These are phyloP conservation scores for Heliocybe sulcata DNA, from an alignment of 1,284 basidiomycete genomes.

Conservation along the genomic window DNA sequence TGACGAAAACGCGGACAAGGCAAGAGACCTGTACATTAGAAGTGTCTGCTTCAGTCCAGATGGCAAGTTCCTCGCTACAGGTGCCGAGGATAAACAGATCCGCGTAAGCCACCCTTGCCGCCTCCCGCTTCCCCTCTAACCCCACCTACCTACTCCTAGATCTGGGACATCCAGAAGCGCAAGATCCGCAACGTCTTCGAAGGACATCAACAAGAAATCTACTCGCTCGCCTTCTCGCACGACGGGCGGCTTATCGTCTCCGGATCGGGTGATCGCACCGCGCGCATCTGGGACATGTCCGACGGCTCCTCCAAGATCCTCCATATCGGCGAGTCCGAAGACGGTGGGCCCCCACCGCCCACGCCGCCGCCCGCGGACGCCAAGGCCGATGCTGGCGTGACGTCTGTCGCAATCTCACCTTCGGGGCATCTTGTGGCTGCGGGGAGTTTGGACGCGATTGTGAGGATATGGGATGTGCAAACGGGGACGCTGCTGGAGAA, in stretches of 20 bases:
- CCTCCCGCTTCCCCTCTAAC: background rate
- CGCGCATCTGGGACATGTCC: conserved; percentile 77
- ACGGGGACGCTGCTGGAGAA: conserved; percentile 64
- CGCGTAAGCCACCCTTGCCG: conserved; percentile 32
- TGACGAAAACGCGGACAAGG: conserved; percentile 46
- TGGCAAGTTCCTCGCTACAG: conserved; percentile 60
- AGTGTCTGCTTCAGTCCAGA: conserved; percentile 66
- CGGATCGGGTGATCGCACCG: conserved; percentile 81
- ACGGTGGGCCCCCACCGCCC: background rate
- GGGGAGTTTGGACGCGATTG: conserved; percentile 68
- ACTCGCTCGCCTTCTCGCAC: conserved; percentile 77
- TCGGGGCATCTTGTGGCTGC: conserved; percentile 66
- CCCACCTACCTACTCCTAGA: conserved; percentile 29
- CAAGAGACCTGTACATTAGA: conserved; percentile 61
- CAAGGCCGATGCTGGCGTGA: conserved; percentile 54
- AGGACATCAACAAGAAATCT: conserved; percentile 85
- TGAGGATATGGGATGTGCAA: conserved; percentile 66
- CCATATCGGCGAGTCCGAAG: conserved; percentile 1
- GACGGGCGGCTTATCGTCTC: conserved; percentile 76
- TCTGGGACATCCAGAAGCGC: conserved; percentile 78
- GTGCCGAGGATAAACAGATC: conserved; percentile 65
- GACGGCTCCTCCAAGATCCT: conserved; percentile 38
- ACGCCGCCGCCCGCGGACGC: background rate
- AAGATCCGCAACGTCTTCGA: conserved; percentile 66
- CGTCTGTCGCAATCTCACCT: conserved; percentile 56